These are phyloP conservation scores for Pseudopyrenochaeta lycopersici DNA, from an alignment of 2,329 filamentous ascomycete species.

Conservation along the genomic window DNA sequence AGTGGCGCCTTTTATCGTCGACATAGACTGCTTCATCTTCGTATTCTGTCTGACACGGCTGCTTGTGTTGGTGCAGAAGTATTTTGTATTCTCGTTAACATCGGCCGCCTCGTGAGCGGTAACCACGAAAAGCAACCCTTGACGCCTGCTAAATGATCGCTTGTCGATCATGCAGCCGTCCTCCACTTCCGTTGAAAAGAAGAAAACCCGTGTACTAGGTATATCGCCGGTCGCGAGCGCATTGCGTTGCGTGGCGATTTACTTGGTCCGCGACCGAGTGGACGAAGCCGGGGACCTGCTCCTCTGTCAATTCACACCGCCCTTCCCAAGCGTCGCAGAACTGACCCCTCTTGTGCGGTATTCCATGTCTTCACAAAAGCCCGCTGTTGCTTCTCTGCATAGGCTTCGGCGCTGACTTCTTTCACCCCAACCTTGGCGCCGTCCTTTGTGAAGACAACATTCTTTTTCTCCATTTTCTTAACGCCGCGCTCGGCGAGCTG, in stretches of 20 bases:
- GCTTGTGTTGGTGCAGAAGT: too few relatives aligned
- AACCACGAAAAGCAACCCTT: neutral
- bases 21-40: too few relatives aligned
- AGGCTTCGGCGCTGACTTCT: conserved; percentile 72
- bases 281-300: neutral
- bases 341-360: conserved; percentile 37
- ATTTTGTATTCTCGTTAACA: too few relatives aligned
- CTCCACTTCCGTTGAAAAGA: neutral
- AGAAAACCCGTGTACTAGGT: neutral
- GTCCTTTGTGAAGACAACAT: conserved; percentile 78
- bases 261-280: conserved; percentile 4
- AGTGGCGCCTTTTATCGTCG: too few relatives aligned
- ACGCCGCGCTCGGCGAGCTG: conserved; percentile 72
- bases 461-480: conserved; percentile 77
- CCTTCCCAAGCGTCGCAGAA: neutral
- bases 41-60: too few relatives aligned
- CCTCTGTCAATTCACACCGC: neutral
- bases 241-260: neutral
- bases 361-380: conserved; percentile 63
- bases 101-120: too few relatives aligned
- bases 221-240: neutral
- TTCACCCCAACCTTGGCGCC: conserved; percentile 77
- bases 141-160: neutral
- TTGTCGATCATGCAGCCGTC: neutral
- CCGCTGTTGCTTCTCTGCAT: conserved; percentile 77